Evolutionary conservation across 352 stramenopile genomes (phyloP), one percentile per base, ranked within the genome.

Genomic region (Globisporangium splendens): DNA sequence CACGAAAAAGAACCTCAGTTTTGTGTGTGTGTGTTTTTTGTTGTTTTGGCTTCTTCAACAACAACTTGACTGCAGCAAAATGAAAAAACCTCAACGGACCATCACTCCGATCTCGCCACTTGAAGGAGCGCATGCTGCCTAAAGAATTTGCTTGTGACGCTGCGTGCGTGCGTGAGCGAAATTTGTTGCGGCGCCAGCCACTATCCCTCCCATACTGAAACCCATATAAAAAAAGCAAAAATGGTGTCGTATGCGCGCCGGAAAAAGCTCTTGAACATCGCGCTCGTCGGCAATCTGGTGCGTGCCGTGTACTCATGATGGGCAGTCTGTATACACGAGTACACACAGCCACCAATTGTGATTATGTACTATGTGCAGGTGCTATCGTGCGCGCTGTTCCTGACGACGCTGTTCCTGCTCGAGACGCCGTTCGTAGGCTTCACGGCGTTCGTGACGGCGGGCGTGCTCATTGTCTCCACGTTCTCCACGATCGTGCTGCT

Each of bases 401-500:
- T 91, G 17, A 66, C 70, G 43, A 93, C 83, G 56, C 70, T 93
- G 22, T 89, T 90, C 56, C 65, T 91, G 41, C 47, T 91, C 18
- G 70, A 85, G 58, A 91, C 79, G 33, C 81, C 83, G 15, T 86
- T 70, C 49, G 61, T 91, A 39, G 79, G 79, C 65, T 86, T 93
- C 54, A 56, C 88, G 38, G 81, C 77, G 3, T 76, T 87, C 62
- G 55, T 84, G 50, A 91, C 83, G 14, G 69, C 83, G 6, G 64
- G 59, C 6, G 53, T 88, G 28, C 68, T 88, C 58, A 61, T 93
- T 18, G 65, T 84, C 12, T 93, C 88, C 55, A 79, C 81, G n/a
- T 84, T 93, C 65, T 73, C 79, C 18, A 71, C 81, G 44, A 81
- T 93, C 59, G 74, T 88, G 47, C 77, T 89, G 46, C 66, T 93